Base-by-base conservation (phyloP, 129 eudicot genomes). In the Lactuca saligna region DNA sequence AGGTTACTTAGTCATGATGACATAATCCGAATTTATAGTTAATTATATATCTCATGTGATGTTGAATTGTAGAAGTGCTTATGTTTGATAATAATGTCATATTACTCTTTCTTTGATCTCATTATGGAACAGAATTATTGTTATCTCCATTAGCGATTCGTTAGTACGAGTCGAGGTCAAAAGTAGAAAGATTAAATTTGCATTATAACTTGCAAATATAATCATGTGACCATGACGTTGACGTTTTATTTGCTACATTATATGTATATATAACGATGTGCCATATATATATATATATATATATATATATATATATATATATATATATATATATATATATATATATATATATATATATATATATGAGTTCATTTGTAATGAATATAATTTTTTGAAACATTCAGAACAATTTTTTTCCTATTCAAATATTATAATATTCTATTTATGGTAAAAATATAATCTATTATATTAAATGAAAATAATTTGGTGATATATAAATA, bases 161-260 rank as follows among this genome's bases (percentile, higher is more conserved):
- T 65, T 48, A 32, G 51, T 12, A 51, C 12, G 12, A 20, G 14
- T 44, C 57, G 32, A 68, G 63, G 86, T 82, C 85, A 82, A 82
- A 77, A 59, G 72, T 67, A 63, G 77, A 77, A 61, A 74, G 80
- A 82, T 82, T 78, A 73, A 39, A 6, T 73, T 73, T 61, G 74
- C 68, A 55, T 77, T 37, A 57, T 67, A 63, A 64, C 51, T 61
- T 61, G 70, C 73, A 35, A 31, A 57, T 37, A 70, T 80, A 65
- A 69, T 74, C 68, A 73, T 57, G 67, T 55, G 51, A 68, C 67
- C 42, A 74, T 63, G 80, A 80, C 63, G 42, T 56, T 32, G 73
- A 61, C 72, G 58, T 64, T 37, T 50, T 63, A 65, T 68, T 63
- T 14, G 29, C 68, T 69, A 34, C 16, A 68, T 56, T 61, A 20